Evolutionary conservation across 1,284 basidiomycete species (phyloP).

Genomic region (Heliocybe sulcata): DNA sequence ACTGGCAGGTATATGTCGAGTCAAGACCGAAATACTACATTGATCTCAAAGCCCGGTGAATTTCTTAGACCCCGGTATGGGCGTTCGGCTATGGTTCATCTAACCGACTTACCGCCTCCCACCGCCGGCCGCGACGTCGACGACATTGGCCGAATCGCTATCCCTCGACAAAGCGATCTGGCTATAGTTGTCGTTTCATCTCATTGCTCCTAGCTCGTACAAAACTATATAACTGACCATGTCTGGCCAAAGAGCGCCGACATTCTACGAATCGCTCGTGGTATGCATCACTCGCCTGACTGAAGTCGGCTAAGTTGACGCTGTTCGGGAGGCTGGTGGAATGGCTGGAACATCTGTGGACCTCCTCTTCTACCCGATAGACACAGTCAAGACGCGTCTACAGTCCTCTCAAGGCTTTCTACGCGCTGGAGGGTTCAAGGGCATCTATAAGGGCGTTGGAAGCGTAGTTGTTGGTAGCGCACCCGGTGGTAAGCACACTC

Average conservation of each 20-base stretch:
- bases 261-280: slow-evolving; percentile 33
- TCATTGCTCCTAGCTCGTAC: too few species aligned
- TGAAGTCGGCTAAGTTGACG: background rate
- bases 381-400: slow-evolving; percentile 93
- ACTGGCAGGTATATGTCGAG: too few species aligned
- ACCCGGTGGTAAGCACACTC: slow-evolving; percentile 71
- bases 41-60: too few species aligned
- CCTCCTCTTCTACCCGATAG: slow-evolving; percentile 93
- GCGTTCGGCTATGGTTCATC: too few species aligned
- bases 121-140: too few species aligned
- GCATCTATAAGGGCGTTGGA: slow-evolving; percentile 92
- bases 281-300: slow-evolving; percentile 16
- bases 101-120: too few species aligned
- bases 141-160: background rate
- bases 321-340: slow-evolving; percentile 66
- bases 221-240: background rate
- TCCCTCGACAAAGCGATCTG: too few species aligned
- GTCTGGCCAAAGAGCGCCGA: slow-evolving; percentile 14
- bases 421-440: slow-evolving; percentile 82
- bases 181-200: too few species aligned
- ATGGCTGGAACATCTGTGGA: slow-evolving; percentile 88
- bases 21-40: too few species aligned
- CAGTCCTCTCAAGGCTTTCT: slow-evolving; percentile 88
- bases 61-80: too few species aligned
- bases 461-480: slow-evolving; percentile 95